Evolutionary conservation across 2,329 filamentous ascomycete genomes (phyloP).

Genomic region (Fusarium tanahbumbuense): DNA sequence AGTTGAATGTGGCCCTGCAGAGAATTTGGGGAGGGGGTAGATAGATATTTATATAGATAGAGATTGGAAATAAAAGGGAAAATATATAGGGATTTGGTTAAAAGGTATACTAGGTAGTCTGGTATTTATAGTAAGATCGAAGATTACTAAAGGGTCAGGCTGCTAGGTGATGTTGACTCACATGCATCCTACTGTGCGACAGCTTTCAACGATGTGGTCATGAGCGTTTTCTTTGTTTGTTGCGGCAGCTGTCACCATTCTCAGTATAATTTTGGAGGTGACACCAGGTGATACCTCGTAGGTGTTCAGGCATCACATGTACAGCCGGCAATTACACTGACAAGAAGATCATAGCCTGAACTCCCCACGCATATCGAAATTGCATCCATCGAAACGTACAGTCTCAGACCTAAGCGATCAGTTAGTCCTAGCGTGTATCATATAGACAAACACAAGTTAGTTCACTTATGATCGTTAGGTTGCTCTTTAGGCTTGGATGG

Average conservation of each 20-base stretch:
- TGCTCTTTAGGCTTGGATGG: too few species aligned
- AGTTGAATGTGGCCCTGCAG: conserved; percentile 59
- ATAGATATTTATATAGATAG: background rate
- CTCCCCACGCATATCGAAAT: background rate
- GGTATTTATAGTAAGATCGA: background rate
- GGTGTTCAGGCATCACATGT: background rate
- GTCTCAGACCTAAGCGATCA: background rate
- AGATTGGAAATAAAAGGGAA: background rate
- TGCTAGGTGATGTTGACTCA: background rate
- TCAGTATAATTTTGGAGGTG: rapidly evolving
- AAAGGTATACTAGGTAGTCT: background rate
- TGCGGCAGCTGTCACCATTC: background rate
- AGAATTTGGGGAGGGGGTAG: conserved; percentile 16
- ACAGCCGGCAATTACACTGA: background rate
- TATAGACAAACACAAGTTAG: too few species aligned
- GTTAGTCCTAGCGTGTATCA: background rate
- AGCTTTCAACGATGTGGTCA: background rate
- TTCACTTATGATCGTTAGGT: too few species aligned
- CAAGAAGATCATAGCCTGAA: background rate
- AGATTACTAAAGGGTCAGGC: background rate
- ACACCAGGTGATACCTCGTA: background rate
- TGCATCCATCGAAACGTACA: background rate
- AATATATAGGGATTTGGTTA: background rate
- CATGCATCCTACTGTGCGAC: background rate
- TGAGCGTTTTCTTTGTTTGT: background rate